These are phyloP conservation scores for Picea abies DNA, from an alignment of 83 land plant species.

Conservation along the genomic window DNA sequence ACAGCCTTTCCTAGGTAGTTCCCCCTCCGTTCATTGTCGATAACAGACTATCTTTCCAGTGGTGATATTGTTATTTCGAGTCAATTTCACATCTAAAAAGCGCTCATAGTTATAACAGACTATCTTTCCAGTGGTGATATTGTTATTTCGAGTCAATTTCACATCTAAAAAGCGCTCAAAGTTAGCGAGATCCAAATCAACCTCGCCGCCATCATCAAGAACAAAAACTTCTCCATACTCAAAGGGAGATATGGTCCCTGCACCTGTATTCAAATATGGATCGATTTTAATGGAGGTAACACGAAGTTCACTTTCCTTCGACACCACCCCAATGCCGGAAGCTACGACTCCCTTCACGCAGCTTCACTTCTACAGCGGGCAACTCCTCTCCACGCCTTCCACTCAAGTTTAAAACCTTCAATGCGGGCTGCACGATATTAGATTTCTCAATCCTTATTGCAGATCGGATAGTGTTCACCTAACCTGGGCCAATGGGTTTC, in stretches of 20 bases:
- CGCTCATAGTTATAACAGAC: no score
- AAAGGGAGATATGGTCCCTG: conserved; percentile 90
- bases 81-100: no score
- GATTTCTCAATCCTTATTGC: no score
- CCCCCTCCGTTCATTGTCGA: conserved; percentile 81
- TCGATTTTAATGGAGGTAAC: conserved; percentile 67
- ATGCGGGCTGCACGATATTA: no score
- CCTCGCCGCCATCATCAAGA: conserved; percentile 90
- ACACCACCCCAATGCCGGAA: conserved; percentile 69
- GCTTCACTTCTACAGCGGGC: no score
- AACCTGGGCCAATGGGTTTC: no score
- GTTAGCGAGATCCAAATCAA: conserved; percentile 88
- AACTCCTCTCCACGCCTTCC: no score
- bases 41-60: conserved; percentile 91
- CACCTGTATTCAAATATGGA: conserved; percentile 84
- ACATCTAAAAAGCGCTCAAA: conserved; percentile 86
- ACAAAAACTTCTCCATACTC: conserved; percentile 90
- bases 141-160: conserved; percentile 75
- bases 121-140: conserved; percentile 92
- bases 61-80: no score
- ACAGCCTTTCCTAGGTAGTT: conserved; percentile 91
- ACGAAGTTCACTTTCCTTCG: conserved; percentile 63
- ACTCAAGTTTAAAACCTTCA: no score
- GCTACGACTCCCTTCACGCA: conserved; percentile 78
- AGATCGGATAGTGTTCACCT: no score